Base-by-base conservation (phyloP, 495 filamentous ascomycete species). In the Aspergillus nidulans region DNA sequence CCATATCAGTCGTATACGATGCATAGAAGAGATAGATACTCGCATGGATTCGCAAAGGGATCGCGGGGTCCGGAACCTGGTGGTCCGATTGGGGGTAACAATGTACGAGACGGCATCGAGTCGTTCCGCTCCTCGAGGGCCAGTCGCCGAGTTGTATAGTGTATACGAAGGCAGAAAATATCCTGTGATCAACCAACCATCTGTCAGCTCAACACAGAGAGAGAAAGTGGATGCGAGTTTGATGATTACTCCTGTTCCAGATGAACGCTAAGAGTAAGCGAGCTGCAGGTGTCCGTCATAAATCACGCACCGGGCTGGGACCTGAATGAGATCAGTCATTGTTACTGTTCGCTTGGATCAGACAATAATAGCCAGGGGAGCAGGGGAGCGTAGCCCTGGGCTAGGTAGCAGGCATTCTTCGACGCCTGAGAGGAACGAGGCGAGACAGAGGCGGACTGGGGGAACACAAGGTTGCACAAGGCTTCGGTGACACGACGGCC, bases 231-330 rank as follows among this genome's bases (percentile, higher is more conserved):
- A 53, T 47, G 48, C 56, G 53, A 55, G 26, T 36, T 60, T 54
- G 55, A 48, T 44, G 49, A 53, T 46, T 52, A 24, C 39, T 34
- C 23, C 32, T 48, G 52, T 42, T 32, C 20, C 52, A 39, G n/a
- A 41, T 30, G 45, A 49, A 55, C 51, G 34, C 57, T 57, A 58
- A 53, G 7, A 10, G 42, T 57, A 43, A 50, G 48, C 47, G 42
- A 58, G 15, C 55, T 66, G 63, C 60, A 66, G 38, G 58, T 51
- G 59, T 40, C 63, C 63, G 63, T 39, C 34, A 8, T 19, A 45
- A 52, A 63, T 63, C 60, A 63, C 60, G 58, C 58, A 55, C 52
- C 45, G 36, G 30, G 19, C 58, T 52, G 42, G 55, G 52, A 59
- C 49, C 46, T 55, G 49, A 23, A 23, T 23, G 1, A 13, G 24